These are phyloP conservation scores for Moesziomyces aphidis DNA, from an alignment of 1,284 basidiomycete genomes.

Conservation along the genomic window DNA sequence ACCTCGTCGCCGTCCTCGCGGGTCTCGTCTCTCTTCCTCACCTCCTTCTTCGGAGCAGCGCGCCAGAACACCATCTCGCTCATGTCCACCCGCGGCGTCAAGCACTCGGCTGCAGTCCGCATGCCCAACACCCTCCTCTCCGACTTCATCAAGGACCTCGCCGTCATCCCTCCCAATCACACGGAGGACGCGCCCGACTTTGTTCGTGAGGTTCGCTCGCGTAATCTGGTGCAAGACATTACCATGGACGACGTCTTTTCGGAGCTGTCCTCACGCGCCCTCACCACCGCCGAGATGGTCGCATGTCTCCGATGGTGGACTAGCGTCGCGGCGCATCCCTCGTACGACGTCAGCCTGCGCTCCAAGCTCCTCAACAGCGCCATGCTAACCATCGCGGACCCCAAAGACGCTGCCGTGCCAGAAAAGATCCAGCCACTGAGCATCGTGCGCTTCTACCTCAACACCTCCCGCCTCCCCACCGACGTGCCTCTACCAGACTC, in stretches of 20 bases:
- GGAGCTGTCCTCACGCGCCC: constrained; percentile 80
- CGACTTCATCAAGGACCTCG: constrained; percentile 82
- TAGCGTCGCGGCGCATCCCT: constrained; percentile 71
- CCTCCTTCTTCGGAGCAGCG: constrained; percentile 81
- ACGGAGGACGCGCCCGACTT: constrained; percentile 76
- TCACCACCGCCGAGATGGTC: constrained; percentile 80
- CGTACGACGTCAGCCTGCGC: constrained; percentile 61
- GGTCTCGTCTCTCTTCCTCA: constrained; percentile 82
- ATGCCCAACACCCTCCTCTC: constrained; percentile 81
- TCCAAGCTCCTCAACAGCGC: constrained; percentile 61
- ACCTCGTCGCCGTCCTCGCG: constrained; percentile 86
- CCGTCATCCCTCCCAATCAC: constrained; percentile 79
- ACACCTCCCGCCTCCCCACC: constrained; percentile 78
- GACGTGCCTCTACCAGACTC: constrained; percentile 85
- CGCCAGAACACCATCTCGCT: constrained; percentile 75
- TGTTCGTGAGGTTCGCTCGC: constrained; percentile 76
- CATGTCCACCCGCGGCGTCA: constrained; percentile 83
- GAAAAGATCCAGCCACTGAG: constrained; percentile 71
- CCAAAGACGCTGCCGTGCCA: constrained; percentile 17
- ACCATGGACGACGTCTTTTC: constrained; percentile 85
- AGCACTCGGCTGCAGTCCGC: constrained; percentile 78
- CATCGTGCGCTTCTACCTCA: constrained; percentile 79
- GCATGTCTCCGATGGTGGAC: constrained; percentile 93
- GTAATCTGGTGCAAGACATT: constrained; percentile 82
- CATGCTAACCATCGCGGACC: constrained; percentile 47